These are phyloP conservation scores for Fusarium pininemorale DNA, from an alignment of 2,329 filamentous ascomycete species.

Conservation along the genomic window DNA sequence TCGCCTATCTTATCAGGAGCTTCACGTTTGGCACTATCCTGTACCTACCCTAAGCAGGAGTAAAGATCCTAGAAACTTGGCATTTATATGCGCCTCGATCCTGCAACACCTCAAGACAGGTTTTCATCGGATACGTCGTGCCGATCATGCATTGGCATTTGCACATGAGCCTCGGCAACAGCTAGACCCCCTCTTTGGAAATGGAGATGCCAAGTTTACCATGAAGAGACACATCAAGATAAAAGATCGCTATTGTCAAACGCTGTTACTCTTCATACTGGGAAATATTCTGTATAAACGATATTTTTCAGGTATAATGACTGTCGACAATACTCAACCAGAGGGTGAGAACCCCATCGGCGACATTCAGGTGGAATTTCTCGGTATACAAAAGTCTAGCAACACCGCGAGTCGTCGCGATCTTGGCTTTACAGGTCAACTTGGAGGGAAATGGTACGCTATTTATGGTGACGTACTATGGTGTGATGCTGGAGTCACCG, in stretches of 20 bases:
- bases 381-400: conserved; percentile 49
- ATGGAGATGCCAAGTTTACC: background rate
- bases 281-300: rapidly evolving
- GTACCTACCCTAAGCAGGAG: background rate
- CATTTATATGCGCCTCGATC: background rate
- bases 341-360: conserved; percentile 49
- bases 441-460: conserved; percentile 51
- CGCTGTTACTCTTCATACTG: rapidly evolving
- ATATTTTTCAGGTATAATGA: background rate
- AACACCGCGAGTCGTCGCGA: conserved; percentile 52
- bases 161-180: conserved; percentile 26
- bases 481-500: conserved; percentile 46
- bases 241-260: background rate
- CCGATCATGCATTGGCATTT: conserved; percentile 4
- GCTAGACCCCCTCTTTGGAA: background rate
- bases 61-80: background rate
- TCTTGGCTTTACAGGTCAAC: conserved; percentile 49
- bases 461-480: conserved; percentile 49
- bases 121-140: background rate
- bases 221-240: background rate
- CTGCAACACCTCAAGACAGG: background rate
- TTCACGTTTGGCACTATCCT: background rate
- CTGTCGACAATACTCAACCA: conserved; percentile 50
- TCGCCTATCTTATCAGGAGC: background rate
- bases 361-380: conserved; percentile 39